These are phyloP conservation scores for Zoysia pacifica DNA, from an alignment of 176 grass and related monocot species.

Conservation along the genomic window DNA sequence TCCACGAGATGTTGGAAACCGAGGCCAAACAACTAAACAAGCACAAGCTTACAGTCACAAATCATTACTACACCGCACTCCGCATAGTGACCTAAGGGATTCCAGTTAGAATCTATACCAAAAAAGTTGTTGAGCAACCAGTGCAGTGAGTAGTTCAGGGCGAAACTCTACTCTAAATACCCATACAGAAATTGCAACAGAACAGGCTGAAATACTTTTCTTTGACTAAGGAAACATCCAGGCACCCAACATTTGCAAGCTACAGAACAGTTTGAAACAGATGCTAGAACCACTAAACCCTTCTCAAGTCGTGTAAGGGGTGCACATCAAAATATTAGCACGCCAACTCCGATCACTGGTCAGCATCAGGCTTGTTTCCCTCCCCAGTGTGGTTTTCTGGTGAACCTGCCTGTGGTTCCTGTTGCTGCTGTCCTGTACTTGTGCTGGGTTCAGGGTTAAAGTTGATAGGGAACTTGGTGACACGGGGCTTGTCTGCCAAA, in stretches of 20 bases:
- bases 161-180: slow-evolving; percentile 22
- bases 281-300: slow-evolving; percentile 25
- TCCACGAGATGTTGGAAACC: background rate
- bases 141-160: background rate
- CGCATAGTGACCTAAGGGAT: slow-evolving; percentile 19
- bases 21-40: background rate
- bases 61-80: background rate
- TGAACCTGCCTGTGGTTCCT: slow-evolving; percentile 46
- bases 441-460: slow-evolving; percentile 84
- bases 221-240: slow-evolving; percentile 27
- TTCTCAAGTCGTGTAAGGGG: background rate
- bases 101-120: slow-evolving; percentile 25
- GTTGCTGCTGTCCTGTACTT: slow-evolving; percentile 48
- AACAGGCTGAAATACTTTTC: slow-evolving; percentile 12
- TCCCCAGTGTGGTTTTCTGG: slow-evolving; percentile 54
- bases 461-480: slow-evolving; percentile 98
- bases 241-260: slow-evolving; percentile 1
- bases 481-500: slow-evolving; percentile 88
- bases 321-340: slow-evolving; percentile 35
- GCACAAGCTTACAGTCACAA: background rate
- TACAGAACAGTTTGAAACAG: slow-evolving; percentile 23
- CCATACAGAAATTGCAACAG: slow-evolving; percentile 20
- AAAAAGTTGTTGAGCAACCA: background rate
- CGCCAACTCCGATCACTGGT: slow-evolving; percentile 28
- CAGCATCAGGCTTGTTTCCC: slow-evolving; percentile 27